Percentiles rank a stretch among this genome's conserved stretches.
Evolutionary conservation across 78 protist genomes (phyloP).

Genomic region (Dictyostelium purpureum): DNA sequence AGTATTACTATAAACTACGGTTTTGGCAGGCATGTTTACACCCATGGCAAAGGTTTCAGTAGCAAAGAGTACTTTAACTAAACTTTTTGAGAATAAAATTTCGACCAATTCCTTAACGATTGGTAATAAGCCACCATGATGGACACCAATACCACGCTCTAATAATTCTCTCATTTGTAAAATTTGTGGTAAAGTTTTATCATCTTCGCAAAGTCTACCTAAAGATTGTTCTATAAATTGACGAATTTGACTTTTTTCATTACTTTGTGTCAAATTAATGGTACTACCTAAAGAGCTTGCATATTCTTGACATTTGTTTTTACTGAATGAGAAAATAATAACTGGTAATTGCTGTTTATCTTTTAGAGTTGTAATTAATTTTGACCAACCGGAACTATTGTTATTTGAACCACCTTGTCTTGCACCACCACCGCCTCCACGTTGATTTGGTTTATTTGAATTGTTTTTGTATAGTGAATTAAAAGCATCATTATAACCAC

Average conservation of each 20-base stretch:
- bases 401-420: not conserved
- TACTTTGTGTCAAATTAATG: slow-evolving; percentile 82
- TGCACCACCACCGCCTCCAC: not conserved
- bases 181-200: slow-evolving; percentile 86
- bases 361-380: slow-evolving; percentile 57
- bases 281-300: slow-evolving; percentile 52
- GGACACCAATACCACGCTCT: slow-evolving; percentile 96
- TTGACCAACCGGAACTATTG: slow-evolving; percentile 65
- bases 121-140: slow-evolving; percentile 98
- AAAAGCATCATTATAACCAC: slow-evolving; percentile 36
- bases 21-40: slow-evolving; percentile 98
- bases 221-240: slow-evolving; percentile 76
- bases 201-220: slow-evolving; percentile 74
- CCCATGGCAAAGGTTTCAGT: slow-evolving; percentile 99
- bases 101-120: slow-evolving; percentile 96
- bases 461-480: slow-evolving; percentile 5
- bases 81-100: slow-evolving; percentile 92
- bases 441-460: not conserved
- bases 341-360: slow-evolving; percentile 83
- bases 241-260: slow-evolving; percentile 85
- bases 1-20: slow-evolving; percentile 93
- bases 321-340: slow-evolving; percentile 91
- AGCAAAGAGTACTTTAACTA: slow-evolving; percentile 96
- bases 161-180: slow-evolving; percentile 71
- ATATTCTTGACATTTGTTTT: slow-evolving; percentile 86